These are phyloP conservation scores for Capsella rubella DNA, from an alignment of 441 rosid species.

Conservation along the genomic window DNA sequence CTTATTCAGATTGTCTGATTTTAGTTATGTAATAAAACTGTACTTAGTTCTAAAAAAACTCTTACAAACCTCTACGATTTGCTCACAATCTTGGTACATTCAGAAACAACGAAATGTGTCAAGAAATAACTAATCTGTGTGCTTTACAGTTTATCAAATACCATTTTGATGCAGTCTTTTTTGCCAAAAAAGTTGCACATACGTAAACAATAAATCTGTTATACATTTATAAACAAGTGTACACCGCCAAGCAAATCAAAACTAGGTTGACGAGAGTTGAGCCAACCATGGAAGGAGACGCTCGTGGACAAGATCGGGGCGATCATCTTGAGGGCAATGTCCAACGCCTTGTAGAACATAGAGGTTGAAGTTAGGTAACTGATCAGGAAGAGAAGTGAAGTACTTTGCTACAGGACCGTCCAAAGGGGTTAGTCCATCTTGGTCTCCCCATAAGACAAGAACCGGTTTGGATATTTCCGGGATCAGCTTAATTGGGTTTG, in stretches of 20 bases:
- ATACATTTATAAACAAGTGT: conserved; percentile 38
- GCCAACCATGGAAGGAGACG: conserved; percentile 87
- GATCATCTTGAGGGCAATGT: conserved; percentile 94
- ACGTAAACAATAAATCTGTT: not conserved
- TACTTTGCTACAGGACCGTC: conserved; percentile 90
- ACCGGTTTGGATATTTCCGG: conserved; percentile 64
- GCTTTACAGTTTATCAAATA: not conserved
- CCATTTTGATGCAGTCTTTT: not conserved
- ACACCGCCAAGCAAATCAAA: not conserved
- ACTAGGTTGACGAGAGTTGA: conserved; percentile 48
- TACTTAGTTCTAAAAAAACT: no score
- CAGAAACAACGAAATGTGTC: not conserved
- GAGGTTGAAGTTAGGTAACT: conserved; percentile 65
- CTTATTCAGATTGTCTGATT: no score
- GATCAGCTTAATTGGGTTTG: conserved; percentile 75
- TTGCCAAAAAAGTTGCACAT: not conserved
- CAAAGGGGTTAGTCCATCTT: conserved; percentile 86
- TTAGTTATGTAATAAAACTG: no score
- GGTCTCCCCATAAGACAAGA: conserved; percentile 84
- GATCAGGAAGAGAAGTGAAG: conserved; percentile 70
- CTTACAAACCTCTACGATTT: not conserved
- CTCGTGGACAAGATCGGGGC: conserved; percentile 75
- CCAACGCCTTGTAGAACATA: conserved; percentile 79
- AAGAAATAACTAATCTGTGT: not conserved
- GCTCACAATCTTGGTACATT: no score